Percentiles rank a stretch among this genome's conserved stretches.
These are phyloP conservation scores for Leccinum obscurum DNA, from an alignment of 768 basidiomycete species.

Conservation along the genomic window DNA sequence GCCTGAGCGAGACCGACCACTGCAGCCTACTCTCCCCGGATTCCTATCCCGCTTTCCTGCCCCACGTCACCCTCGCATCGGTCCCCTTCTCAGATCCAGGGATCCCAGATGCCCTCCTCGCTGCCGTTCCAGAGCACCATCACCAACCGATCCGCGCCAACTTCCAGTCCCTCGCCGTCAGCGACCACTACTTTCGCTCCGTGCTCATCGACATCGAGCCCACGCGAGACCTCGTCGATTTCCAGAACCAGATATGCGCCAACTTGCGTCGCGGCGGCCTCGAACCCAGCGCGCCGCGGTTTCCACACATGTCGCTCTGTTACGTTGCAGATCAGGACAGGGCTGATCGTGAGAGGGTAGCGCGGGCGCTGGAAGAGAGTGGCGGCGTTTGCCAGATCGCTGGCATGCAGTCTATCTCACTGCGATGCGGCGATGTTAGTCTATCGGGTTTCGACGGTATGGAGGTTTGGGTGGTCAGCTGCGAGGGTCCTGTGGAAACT, in stretches of 20 bases:
- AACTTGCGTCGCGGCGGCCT: conserved; percentile 34
- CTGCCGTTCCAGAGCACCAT: conserved; percentile 39
- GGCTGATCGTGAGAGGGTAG: conserved; percentile 49
- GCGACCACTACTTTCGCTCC: conserved; percentile 69
- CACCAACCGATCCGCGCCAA: conserved; percentile 36
- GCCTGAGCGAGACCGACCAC: conserved; percentile 7
- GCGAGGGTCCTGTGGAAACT: conserved; percentile 57
- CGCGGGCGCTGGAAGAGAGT: conserved; percentile 40
- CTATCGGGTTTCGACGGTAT: conserved; percentile 43
- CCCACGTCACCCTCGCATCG: conserved; percentile 70
- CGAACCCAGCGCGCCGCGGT: conserved; percentile 52
- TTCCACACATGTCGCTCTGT: conserved; percentile 72
- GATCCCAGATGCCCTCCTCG: conserved; percentile 31
- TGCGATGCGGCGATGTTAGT: conserved; percentile 32
- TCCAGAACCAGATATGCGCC: conserved; percentile 51
- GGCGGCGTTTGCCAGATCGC: conserved; percentile 37
- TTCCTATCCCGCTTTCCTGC: conserved; percentile 62
- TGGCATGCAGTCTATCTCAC: conserved; percentile 20
- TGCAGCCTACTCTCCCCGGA: conserved; percentile 23
- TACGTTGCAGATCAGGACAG: conserved; percentile 72
- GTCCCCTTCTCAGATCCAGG: conserved; percentile 28
- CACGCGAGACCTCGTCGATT: conserved; percentile 42
- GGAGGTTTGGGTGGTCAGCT: conserved; percentile 62
- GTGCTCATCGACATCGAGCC: conserved; percentile 57
- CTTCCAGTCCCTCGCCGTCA: conserved; percentile 57